These are phyloP conservation scores for Phytophthora foliorum DNA, from an alignment of 352 stramenopile species.

Conservation along the genomic window DNA sequence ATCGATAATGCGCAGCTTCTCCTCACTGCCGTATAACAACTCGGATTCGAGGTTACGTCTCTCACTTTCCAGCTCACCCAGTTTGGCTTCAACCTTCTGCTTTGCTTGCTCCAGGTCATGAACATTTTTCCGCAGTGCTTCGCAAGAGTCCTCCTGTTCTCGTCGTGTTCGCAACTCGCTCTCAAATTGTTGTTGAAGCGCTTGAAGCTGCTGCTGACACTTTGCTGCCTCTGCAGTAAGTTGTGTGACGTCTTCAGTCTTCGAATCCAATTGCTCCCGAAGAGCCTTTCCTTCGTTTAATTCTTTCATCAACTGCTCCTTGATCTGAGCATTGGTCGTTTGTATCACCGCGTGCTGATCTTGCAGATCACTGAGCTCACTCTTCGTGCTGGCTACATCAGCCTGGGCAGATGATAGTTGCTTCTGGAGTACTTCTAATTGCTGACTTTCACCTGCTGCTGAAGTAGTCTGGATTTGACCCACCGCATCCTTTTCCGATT, in stretches of 20 bases:
- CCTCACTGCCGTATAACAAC: conserved; percentile 11
- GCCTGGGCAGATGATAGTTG: conserved; percentile 15
- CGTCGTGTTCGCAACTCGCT: conserved; percentile 8
- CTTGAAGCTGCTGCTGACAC: conserved; percentile 25
- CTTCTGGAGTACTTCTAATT: conserved; percentile 25
- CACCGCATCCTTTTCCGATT: conserved; percentile 8
- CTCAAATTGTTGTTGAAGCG: conserved; percentile 29
- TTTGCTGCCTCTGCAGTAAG: conserved; percentile 6
- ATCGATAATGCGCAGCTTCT: conserved; percentile 11
- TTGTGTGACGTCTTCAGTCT: conserved; percentile 14
- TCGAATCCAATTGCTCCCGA: conserved; percentile 46
- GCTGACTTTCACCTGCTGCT: conserved; percentile 1
- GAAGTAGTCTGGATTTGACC: neutral
- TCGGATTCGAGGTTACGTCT: conserved; percentile 28
- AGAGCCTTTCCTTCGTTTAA: conserved; percentile 56
- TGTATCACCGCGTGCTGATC: conserved; percentile 46
- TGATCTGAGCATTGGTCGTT: conserved; percentile 61
- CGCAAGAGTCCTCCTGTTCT: conserved; percentile 32
- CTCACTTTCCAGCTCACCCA: conserved; percentile 38
- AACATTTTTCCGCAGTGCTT: conserved; percentile 22
- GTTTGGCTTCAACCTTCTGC: conserved; percentile 14
- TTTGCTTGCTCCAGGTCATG: conserved; percentile 31
- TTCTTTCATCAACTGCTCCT: conserved; percentile 65
- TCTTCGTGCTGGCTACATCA: conserved; percentile 32
- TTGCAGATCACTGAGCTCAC: conserved; percentile 47